Evolutionary conservation across 2,329 filamentous ascomycete species (phyloP), one percentile per base, ranked within the genome.

Genomic region (Stemphylium lycopersici): DNA sequence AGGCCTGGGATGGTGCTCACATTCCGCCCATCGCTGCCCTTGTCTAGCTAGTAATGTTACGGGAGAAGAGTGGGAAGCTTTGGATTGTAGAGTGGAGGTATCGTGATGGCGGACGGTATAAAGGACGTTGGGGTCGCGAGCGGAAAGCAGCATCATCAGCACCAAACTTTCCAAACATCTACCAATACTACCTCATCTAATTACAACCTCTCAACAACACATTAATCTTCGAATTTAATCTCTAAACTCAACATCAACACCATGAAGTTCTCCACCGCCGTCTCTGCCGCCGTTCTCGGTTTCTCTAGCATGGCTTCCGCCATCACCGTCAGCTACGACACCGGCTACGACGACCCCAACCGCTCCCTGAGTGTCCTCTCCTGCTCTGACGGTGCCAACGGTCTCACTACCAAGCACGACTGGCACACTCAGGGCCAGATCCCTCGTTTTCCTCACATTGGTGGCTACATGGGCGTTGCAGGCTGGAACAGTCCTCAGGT

Each of bases 331-430:
- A 88, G 87, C 61, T 93, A 87, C 76, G 90, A 93, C 77, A 76
- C 78, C 16, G 85, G 82, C 69, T 95, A 90, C 77, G 90, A 93
- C 69, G 78, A 87, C 59, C 72, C 71, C 40, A 62, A 62, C 55
- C 82, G 85, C 53, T 79, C 83, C 39, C 72, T 93, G 49, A 79
- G 76, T 31, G 72, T 68, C 4, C 81, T 91, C 39, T 72, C 86
- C 57, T 91, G 88, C 83, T 88, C 85, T 29, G 85, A 90, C 68
- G 88, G 88, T 49, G 41, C 58, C 57, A 87, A 90, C 75, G 88
- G 88, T 53, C 81, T 91, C 58, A 84, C 84, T 59, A 85, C 82
- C 65, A 82, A 79, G 66, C 84, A 84, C 76, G 80, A 80, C 64
- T 89, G 83, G 84, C 69, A 70, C 45, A 81, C 76, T 4, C 79